Base-by-base conservation (phyloP, 148 eudicot species). In the Persicaria maculosa region DNA sequence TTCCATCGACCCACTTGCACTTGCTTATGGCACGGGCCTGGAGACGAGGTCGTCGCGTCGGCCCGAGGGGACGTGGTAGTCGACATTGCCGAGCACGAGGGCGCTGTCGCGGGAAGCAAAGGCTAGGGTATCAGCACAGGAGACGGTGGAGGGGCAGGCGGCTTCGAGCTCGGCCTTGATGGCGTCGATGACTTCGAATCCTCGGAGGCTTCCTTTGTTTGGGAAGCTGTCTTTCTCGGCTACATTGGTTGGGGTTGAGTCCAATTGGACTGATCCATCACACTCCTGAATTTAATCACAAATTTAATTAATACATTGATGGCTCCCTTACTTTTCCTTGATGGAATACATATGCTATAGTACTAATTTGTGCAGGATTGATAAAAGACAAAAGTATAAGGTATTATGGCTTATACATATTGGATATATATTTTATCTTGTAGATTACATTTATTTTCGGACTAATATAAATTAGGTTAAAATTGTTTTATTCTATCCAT, bases 251-350 rank as follows among this genome's bases (percentile, higher is more conserved):
- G 81, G 71, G 3, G 81, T 77, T 5, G 91, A 88, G 61, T 84
- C 47, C 19, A 88, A 44, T 4, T 86, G 78, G 0, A 84, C 74
- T 0, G 92, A 88, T 25, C 52, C 92, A 50, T 88, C 92, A 80
- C 89, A 88, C 25, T 89, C 92, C 92, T 88, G 47, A 40, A 67
- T 67, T 4, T n/a, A n/a, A n/a, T n/a, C n/a, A n/a, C n/a, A n/a
- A n/a, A n/a, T n/a, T n/a, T n/a, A n/a, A n/a, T n/a, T n/a, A n/a
- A n/a, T n/a, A n/a, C n/a, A n/a, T n/a, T n/a, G n/a, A n/a, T n/a
- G n/a, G n/a, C n/a, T n/a, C n/a, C n/a, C n/a, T n/a, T n/a, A n/a
- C n/a, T n/a, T n/a, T n/a, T n/a, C n/a, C n/a, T n/a, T n/a, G n/a
- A n/a, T n/a, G n/a, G n/a, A n/a, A n/a, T n/a, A n/a, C n/a, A n/a